Evolutionary conservation across 768 basidiomycete genomes (phyloP), one percentile per base, ranked within the genome.

Genomic region (Epithele typhae): DNA sequence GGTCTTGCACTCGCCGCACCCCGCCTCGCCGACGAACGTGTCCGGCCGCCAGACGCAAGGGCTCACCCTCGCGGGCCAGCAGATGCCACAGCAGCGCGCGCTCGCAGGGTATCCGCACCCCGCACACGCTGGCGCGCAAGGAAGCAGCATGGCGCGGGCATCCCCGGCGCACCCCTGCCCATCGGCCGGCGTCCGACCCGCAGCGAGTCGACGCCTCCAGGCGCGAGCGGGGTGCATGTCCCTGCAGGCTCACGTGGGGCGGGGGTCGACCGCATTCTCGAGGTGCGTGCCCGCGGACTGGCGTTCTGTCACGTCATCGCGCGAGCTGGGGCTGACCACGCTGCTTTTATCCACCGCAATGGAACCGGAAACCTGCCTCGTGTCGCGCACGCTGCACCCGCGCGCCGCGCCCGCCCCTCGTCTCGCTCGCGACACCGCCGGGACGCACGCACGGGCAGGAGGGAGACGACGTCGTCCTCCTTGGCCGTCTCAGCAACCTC

Each of bases 381-480:
- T 30, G 39, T 41, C 24, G 38, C 44, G 23, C 25, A 23, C 25
- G 21, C 21, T 19, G 25, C 40, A 15, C 30, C 9, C 30, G 30
- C 30, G 15, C 15, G 15, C 15, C 30, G 30, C 30, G 9, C 30
- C 15, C 30, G 9, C 30, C 30, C 15, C 30, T 32, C 30, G 9
- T 32, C 30, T 32, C 15, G 30, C 15, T 15, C 15, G 9, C 30
- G n/a, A n/a, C n/a, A n/a, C n/a, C n/a, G n/a, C n/a, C n/a, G n/a
- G n/a, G n/a, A n/a, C n/a, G n/a, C n/a, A 7, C 27, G 27, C 7
- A 30, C 7, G 25, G 33, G 15, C 47, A 52, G 51, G 46, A 48
- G 37, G 51, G 51, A 35, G 51, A 52, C 51, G 51, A 52, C 42
- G 46, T 52, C 40, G 46, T 52, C 37, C 43, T 49, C 37, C 45